Base-by-base conservation (phyloP, 2,329 filamentous ascomycete species). In the Dactylellina drechsleri region DNA sequence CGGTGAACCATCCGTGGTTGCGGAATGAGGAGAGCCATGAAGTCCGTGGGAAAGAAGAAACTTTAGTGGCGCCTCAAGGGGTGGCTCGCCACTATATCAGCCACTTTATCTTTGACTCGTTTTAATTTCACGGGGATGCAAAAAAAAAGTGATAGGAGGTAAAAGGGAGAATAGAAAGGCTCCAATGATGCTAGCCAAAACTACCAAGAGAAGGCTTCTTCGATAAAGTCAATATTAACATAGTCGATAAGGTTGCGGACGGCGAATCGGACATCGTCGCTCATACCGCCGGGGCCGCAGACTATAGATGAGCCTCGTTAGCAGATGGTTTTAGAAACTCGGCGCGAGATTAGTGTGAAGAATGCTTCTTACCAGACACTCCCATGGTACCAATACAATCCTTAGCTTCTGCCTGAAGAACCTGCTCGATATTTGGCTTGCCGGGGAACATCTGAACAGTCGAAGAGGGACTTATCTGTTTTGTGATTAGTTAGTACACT, bases 361-460 rank as follows among this genome's bases (percentile, higher is more conserved):
- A n/a, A 18, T 88, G 89, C 53, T 92, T 83, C 13, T 86, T 85
- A 68, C 91, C 91, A 2, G 89, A 87, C 15, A 93, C 89, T 41
- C 87, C 90, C 84, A 92, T 89, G 31, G 90, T 88, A 72, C 91
- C 91, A 58, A 92, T 84, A 79, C 91, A 90, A 79, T 87, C 86
- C 82, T 91, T 88, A 83, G 92, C 89, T 84, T 93, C 91, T 79
- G 89, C 88, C 66, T 89, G 86, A 74, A 93, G 84, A 13, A 93
- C 84, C 0, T 90, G 90, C 77, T 89, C 86, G 62, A 92, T 88
- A 81, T 92, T 92, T 18, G 90, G 90, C 78, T 90, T 85, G 15
- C 91, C 91, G 3, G 91, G 91, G 85, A 92, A 92, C 91, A 93
- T 93, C 81, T 93, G 91, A 12, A 94, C 91, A 16, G 89, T 92